A percentile compares a stretch with the other conserved stretches of the same genome.
Conservation (phyloP, 2,329 filamentous ascomycete genomes). For the Hymenoscyphus occultus region DNA sequence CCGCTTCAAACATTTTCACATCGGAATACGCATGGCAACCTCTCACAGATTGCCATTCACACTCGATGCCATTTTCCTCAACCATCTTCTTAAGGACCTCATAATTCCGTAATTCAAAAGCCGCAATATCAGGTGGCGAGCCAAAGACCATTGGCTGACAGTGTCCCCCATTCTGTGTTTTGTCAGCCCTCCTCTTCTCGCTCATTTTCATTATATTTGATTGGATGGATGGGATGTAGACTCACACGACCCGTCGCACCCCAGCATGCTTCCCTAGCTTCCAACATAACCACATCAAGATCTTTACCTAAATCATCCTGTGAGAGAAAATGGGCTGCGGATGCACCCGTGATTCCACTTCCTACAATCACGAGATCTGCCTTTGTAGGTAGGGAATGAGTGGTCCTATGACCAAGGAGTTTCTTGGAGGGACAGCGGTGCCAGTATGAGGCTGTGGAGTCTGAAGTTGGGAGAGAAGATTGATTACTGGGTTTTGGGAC, state of each 20-base stretch:
- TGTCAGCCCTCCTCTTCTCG: background rate
- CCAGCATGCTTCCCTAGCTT: constrained; percentile 77
- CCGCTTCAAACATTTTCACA: constrained; percentile 51
- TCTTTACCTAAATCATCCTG: constrained; percentile 43
- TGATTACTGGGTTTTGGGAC: constrained; percentile 18
- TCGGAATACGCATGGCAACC: constrained; percentile 65
- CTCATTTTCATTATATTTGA: background rate
- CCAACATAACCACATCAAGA: constrained; percentile 65
- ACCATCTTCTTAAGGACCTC: constrained; percentile 57
- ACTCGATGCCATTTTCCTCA: constrained; percentile 55
- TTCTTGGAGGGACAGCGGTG: constrained; percentile 62
- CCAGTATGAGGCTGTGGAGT: constrained; percentile 70
- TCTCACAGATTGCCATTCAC: constrained; percentile 64
- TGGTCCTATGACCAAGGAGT: constrained; percentile 67
- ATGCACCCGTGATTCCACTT: constrained; percentile 73
- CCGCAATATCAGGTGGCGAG: constrained; percentile 56
- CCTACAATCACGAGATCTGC: constrained; percentile 72
- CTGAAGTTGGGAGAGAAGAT: constrained; percentile 52
- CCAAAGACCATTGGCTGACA: constrained; percentile 71
- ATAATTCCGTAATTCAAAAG: constrained; percentile 72
- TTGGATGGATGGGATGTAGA: constrained; percentile 18
- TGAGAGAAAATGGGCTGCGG: constrained; percentile 61
- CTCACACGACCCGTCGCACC: constrained; percentile 77
- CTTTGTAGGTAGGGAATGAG: constrained; percentile 55
- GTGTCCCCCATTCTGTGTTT: constrained; percentile 63